Evolutionary conservation across 1,284 basidiomycete species (phyloP).

Genomic region (Ceratorhiza oryzae-sativae): DNA sequence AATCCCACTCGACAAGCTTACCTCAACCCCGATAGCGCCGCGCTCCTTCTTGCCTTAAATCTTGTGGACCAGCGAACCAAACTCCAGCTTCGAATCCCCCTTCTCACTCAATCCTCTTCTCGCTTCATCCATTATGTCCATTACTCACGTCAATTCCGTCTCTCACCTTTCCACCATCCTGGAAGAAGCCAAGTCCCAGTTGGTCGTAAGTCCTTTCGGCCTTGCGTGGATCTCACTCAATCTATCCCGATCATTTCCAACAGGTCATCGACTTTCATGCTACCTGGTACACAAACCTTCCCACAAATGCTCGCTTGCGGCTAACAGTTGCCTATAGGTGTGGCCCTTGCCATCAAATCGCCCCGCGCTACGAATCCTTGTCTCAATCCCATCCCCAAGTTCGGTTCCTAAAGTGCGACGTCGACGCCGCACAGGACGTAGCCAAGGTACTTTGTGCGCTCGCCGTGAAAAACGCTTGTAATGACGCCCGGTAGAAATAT

Average conservation of each 20-base stretch:
- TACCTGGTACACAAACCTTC: constrained; percentile 6
- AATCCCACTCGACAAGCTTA: neutral
- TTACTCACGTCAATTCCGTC: constrained; percentile 10
- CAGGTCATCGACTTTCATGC: constrained; percentile 36
- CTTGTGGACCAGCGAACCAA: neutral
- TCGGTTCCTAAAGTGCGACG: constrained; percentile 28
- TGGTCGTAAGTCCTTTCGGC: constrained; percentile 10
- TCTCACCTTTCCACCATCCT: constrained; percentile 14
- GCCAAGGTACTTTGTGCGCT: neutral
- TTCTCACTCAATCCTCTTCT: neutral
- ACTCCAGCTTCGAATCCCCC: neutral
- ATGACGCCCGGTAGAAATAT: constrained; percentile 12
- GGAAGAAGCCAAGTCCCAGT: constrained; percentile 23
- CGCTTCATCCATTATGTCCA: neutral
- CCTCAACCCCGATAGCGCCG: constrained; percentile 24
- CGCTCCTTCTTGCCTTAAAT: neutral
- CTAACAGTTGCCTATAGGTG: constrained; percentile 5
- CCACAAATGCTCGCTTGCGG: neutral
- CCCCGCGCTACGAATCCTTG: constrained; percentile 20
- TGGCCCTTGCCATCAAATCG: constrained; percentile 33
- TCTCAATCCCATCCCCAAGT: constrained; percentile 17
- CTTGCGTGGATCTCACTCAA: neutral
- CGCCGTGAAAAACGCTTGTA: neutral
- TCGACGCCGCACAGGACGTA: constrained; percentile 27
- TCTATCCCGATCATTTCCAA: too few relatives aligned